Evolutionary conservation across 768 basidiomycete genomes (phyloP).

Genomic region (Sporobolomyces phaffii): DNA sequence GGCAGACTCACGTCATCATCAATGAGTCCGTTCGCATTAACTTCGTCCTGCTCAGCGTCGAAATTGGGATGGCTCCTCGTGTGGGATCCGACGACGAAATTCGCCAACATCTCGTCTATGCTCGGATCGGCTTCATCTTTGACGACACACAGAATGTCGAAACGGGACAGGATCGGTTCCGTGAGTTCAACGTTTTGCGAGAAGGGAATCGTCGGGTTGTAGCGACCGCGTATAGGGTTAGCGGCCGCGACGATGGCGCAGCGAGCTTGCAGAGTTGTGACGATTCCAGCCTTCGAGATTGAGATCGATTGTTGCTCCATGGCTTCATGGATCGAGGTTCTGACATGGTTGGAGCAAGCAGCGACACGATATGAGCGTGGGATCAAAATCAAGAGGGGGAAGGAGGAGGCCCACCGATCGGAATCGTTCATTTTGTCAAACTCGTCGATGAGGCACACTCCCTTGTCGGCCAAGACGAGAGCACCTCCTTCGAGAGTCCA

Average conservation of each 20-base stretch:
- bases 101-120: conserved; percentile 88
- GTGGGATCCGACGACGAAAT: conserved; percentile 97
- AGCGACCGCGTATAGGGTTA: conserved; percentile 92
- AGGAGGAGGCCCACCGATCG: conserved; percentile 55
- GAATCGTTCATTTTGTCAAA: conserved; percentile 99
- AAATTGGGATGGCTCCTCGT: conserved; percentile 90
- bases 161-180: conserved; percentile 94
- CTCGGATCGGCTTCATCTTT: conserved; percentile 97
- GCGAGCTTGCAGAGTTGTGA: conserved; percentile 93
- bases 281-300: conserved; percentile 97
- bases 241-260: conserved; percentile 97
- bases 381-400: not conserved
- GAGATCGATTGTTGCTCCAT: conserved; percentile 99
- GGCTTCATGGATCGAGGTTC: conserved; percentile 95
- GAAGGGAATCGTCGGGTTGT: conserved; percentile 97
- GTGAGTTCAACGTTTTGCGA: conserved; percentile 97
- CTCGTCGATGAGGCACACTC: conserved; percentile 94
- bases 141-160: conserved; percentile 95
- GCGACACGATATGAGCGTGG: too few relatives aligned
- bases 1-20: conserved; percentile 43
- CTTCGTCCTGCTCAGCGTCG: conserved; percentile 69
- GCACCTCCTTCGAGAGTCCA: conserved; percentile 99
- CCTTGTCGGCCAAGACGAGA: conserved; percentile 95
- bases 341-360: too few relatives aligned
- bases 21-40: conserved; percentile 78